Conservation (phyloP, 2,329 filamentous ascomycete genomes). For the Neodidymelliopsis sp. region DNA sequence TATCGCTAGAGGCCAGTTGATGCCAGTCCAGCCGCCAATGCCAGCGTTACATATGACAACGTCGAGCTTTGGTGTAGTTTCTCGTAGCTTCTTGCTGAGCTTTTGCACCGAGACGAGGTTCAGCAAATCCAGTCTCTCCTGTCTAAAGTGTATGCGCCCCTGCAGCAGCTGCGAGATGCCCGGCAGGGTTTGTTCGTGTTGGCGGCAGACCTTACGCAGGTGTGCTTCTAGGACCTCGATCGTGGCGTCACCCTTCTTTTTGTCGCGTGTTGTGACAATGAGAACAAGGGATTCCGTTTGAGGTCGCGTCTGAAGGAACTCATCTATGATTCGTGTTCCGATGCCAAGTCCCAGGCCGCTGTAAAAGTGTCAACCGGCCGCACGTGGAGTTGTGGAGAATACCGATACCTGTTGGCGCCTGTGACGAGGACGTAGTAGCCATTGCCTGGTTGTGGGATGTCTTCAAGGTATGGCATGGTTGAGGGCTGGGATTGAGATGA, state of each 20-base stretch:
- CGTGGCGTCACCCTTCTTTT: conserved; percentile 77
- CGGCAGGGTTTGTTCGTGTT: conserved; percentile 45
- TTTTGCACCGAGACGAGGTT: conserved; percentile 63
- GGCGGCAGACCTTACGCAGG: conserved; percentile 57
- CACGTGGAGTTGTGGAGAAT: rapidly evolving
- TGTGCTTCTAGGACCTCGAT: conserved; percentile 69
- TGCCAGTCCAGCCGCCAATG: conserved; percentile 83
- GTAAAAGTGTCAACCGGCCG: conserved; percentile 39
- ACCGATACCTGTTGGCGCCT: conserved; percentile 79
- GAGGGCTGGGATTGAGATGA: conserved; percentile 7
- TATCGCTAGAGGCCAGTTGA: conserved; percentile 71
- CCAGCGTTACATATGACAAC: conserved; percentile 86
- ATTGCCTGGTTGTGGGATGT: conserved; percentile 39
- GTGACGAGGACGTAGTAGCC: conserved; percentile 73
- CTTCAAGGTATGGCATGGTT: conserved; percentile 29
- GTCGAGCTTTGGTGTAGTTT: conserved; percentile 75
- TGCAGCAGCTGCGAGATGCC: conserved; percentile 52
- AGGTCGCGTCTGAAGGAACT: conserved; percentile 77
- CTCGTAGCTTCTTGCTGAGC: conserved; percentile 60
- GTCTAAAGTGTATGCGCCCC: conserved; percentile 59
- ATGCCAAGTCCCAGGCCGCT: conserved; percentile 89
- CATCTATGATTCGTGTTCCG: conserved; percentile 84
- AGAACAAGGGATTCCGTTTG: conserved; percentile 75
- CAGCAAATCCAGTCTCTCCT: conserved; percentile 66
- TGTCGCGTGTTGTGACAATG: conserved; percentile 82